A percentile compares a stretch with the other conserved stretches of the same genome.
Evolutionary conservation across 257 asterid genomes (phyloP).

Genomic region (Solanum lycopersicoides): DNA sequence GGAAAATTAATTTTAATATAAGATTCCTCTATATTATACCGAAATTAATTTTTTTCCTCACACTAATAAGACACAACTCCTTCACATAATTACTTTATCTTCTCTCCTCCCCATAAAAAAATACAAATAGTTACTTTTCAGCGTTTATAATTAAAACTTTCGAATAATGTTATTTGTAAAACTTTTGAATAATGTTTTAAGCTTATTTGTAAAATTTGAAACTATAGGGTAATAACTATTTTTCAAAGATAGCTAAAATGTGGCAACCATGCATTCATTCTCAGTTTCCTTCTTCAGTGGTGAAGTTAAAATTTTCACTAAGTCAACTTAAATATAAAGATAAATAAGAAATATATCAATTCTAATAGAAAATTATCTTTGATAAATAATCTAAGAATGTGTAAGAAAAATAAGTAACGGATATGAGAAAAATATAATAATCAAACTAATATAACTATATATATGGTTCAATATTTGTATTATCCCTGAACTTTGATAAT

Average conservation of each 20-base stretch:
- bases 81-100: neutral
- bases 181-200: neutral
- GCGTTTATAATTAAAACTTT: neutral
- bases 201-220: neutral
- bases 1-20: too few species aligned
- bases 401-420: neutral
- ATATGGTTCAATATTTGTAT: neutral
- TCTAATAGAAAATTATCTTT: neutral
- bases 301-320: neutral
- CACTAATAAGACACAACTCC: neutral
- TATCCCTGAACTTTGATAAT: neutral
- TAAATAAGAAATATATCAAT: neutral
- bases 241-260: neutral
- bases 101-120: neutral
- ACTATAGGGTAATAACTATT: neutral
- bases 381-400: neutral
- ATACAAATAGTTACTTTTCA: neutral
- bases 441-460: neutral
- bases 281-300: neutral
- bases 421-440: neutral
- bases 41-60: neutral
- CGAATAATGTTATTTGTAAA: neutral
- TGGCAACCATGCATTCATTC: rapidly evolving
- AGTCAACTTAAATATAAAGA: neutral
- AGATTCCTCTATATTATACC: neutral